These are phyloP conservation scores for Solanum pimpinellifolium DNA, from an alignment of 257 asterid species.

Conservation along the genomic window DNA sequence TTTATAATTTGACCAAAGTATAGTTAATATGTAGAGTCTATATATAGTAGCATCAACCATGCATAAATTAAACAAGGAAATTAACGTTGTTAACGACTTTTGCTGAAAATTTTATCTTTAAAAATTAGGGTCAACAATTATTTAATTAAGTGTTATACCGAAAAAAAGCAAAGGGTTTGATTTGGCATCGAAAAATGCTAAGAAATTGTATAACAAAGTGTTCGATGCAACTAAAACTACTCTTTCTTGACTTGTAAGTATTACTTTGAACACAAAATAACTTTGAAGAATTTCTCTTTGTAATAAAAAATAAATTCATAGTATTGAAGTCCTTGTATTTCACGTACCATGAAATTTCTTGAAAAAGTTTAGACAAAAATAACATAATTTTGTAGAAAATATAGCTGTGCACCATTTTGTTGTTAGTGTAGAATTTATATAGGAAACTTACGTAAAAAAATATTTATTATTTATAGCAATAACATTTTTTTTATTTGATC, in stretches of 20 bases:
- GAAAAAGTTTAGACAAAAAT: neutral
- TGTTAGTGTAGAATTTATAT: neutral
- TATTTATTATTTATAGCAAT: no score
- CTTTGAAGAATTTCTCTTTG: neutral
- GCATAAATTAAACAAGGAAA: neutral
- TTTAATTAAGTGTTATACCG: neutral
- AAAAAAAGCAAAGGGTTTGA: neutral
- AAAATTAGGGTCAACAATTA: neutral
- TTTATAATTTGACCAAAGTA: neutral
- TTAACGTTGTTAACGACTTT: neutral
- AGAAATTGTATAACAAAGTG: neutral
- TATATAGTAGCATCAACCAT: neutral
- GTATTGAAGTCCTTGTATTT: neutral
- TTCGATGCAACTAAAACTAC: neutral
- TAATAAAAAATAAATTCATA: neutral
- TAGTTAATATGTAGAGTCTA: neutral
- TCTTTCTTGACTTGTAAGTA: neutral
- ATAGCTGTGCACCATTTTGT: neutral
- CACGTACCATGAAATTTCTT: neutral
- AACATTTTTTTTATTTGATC: no score
- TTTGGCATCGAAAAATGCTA: neutral
- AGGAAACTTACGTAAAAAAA: no score
- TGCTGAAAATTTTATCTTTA: neutral
- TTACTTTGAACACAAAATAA: neutral
- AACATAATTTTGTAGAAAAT: no score